Evolutionary conservation across 2,329 filamentous ascomycete species (phyloP), one percentile per base, ranked within the genome.

Genomic region (Aspergillus sp.): DNA sequence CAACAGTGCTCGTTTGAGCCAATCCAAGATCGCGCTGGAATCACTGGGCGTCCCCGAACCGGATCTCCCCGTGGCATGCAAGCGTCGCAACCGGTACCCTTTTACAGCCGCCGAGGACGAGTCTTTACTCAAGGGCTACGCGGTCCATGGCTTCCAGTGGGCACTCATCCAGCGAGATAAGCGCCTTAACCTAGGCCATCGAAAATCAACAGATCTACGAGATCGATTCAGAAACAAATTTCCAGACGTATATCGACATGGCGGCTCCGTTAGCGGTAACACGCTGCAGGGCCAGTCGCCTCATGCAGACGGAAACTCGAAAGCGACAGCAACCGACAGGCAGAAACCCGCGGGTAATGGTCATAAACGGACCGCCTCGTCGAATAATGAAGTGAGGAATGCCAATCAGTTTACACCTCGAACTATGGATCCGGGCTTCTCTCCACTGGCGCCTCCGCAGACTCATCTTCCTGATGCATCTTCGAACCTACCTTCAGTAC

Each of bases 181-280:
- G 10, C 59, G 66, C 4, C 52, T 78, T 3, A 63, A 66, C 8
- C 63, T 79, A 27, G 48, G 52, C 7, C 60, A 68, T 41, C 65
- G 75, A 26, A 67, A 67, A 27, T 62, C 71, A 11, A 76, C 73
- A 2, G 75, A 80, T 45, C 48, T 80, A 10, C 64, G 76, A 19
- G 76, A 80, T 49, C 69, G 75, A 3, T 75, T 80, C 41, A 64
- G 75, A 11, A 75, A 72, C 5, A 66, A 67, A 19, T 79, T 70
- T 42, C 73, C 75, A 1, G 64, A 75, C 17, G 61, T 67, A 12
- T 80, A 77, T 46, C 64, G 63, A 8, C 53, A 63, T 17, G 60
- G 60, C 2, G 60, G 60, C n/a, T 58, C 58, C 12, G 56, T 60
- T 14, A 61, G 49, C 14, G 53, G 52, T 12, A 57, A 54, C 24